Percentiles rank a stretch among this genome's conserved stretches.
Conservation (phyloP, 345 rosid genomes). For the Odontarrhena argentea region DNA sequence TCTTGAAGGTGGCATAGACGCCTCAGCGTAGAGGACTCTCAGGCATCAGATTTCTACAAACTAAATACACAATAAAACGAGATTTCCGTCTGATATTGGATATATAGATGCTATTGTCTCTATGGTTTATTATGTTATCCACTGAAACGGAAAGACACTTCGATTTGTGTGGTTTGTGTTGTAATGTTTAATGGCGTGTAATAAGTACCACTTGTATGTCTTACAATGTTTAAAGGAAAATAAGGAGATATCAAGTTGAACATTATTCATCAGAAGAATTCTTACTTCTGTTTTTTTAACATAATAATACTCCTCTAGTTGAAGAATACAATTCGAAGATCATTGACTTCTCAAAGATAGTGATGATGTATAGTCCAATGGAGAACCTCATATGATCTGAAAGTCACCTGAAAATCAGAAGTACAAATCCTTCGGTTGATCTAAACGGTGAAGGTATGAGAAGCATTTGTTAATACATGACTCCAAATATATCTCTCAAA, state of each 20-base stretch:
- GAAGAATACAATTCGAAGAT: no score
- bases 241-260: neutral
- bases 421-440: no score
- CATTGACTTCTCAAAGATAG: no score
- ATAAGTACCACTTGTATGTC: neutral
- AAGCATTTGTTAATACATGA: no score
- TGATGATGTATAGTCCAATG: no score
- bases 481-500: no score
- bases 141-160: neutral
- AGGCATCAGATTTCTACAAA: neutral
- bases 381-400: no score
- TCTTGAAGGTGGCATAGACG: constrained; percentile 54
- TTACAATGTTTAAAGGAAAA: neutral
- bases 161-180: constrained; percentile 9
- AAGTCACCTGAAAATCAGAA: no score
- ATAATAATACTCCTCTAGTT: no score
- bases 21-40: constrained; percentile 46
- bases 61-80: constrained; percentile 26
- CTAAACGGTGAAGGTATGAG: no score
- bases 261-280: no score
- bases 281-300: no score
- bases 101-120: neutral
- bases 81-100: neutral
- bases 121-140: constrained; percentile 2
- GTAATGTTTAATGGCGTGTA: constrained; percentile 3